Percentiles rank a stretch among this genome's conserved stretches.
phyloP scores from a whole-genome alignment of 331 rosid species.

The Erythrophleum ivorense region DNA sequence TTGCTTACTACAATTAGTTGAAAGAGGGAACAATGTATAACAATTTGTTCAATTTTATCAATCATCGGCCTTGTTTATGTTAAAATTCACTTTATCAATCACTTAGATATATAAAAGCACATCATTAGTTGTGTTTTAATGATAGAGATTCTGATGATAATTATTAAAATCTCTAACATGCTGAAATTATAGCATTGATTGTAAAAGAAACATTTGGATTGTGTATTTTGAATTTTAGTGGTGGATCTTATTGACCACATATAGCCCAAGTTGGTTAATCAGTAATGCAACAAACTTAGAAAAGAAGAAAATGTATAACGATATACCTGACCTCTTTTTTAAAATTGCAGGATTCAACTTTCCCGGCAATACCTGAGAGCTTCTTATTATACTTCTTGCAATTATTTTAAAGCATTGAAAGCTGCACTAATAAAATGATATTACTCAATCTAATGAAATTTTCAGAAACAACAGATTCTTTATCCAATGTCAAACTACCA shows the following conservation, averaged over 20 bases:
- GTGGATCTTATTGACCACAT: background rate
- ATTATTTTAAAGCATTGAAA: too few relatives aligned
- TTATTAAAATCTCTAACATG: background rate
- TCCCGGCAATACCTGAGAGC: too few relatives aligned
- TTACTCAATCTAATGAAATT: too few relatives aligned
- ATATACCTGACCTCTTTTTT: too few relatives aligned
- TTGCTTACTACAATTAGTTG: too few relatives aligned
- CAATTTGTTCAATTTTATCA: background rate
- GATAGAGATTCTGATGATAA: background rate
- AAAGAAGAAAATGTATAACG: too few relatives aligned
- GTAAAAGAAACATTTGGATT: background rate
- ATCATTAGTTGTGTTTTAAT: background rate
- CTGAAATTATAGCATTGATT: background rate
- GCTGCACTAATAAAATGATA: too few relatives aligned
- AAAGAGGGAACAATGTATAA: too few relatives aligned
- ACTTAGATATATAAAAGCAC: background rate
- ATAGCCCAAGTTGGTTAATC: background rate
- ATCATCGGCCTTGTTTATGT: background rate
- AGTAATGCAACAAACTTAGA: background rate
- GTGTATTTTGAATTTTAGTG: background rate
- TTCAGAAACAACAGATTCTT: too few relatives aligned
- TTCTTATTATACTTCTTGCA: too few relatives aligned
- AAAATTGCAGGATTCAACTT: too few relatives aligned
- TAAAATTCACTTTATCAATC: background rate
- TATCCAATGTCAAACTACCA: too few relatives aligned